Base-by-base conservation (phyloP, 1,284 basidiomycete species). In the Spongispora temasekensis region DNA sequence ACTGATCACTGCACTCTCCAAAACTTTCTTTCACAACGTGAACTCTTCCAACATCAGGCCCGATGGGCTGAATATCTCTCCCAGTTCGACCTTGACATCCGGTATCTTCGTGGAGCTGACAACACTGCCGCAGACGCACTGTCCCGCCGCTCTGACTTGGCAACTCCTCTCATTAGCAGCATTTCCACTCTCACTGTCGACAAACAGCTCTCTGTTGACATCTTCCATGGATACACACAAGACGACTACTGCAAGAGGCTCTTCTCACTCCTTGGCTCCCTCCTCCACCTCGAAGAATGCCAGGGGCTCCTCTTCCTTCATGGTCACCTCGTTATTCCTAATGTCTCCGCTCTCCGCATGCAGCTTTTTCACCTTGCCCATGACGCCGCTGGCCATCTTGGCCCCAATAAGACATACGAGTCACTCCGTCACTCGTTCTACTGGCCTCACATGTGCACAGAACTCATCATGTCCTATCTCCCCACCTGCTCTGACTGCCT, bases 191-290 rank as follows among this genome's bases (percentile, higher is more conserved):
- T 21, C 35, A 13, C 12, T 17, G 7, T 8, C 0, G 68, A 79
- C 55, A 15, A 17, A 0, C 15, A 17, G 0, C 23, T 64, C 1
- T 17, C 19, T 0, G 40, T 30, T 2, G 53, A 66, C 4, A 76
- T 80, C 21, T 19, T 62, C 0, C 21, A 13, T 0, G 74, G 76
- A 0, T 80, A 80, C 44, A 1, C 27, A 0, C 37, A 54, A 0
- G 77, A 79, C 53, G 21, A 55, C 0, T 79, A 72, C 55, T 74
- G 68, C 35, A 1, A 34, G 0, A 67, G 73, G 23, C 59, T 78
- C 2, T 12, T 53, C 32, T 27, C 23, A 10, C 23, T 46, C 21
- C 15, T 44, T 8, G 40, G 21, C 2, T 21, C n/a, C 40, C 23
- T 44, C 7, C 40, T 9, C 1, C 12, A 23, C 9, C 40, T 44